Evolutionary conservation across 768 basidiomycete genomes (phyloP), one percentile per base, ranked within the genome.

Genomic region (Hydnum rufescens): DNA sequence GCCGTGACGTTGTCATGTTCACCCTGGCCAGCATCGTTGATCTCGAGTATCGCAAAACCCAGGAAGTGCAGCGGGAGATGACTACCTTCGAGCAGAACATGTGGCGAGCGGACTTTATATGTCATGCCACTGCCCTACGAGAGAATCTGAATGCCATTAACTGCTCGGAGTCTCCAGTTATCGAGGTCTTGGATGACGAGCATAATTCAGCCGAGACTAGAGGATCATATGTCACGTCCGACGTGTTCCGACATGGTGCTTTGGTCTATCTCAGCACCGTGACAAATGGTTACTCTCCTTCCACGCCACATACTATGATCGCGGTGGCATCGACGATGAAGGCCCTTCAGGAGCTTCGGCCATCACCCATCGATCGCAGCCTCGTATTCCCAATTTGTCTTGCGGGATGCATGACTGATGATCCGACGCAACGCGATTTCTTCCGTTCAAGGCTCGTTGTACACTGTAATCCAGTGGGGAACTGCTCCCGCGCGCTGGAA

Each of bases 301-400:
- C 36, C 36, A 22, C 22, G 36, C 36, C 36, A 13, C 44, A 1
- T 8, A 47, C 44, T 13, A 25, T 8, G 8, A 16, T 18, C 49
- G 82, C 75, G 59, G 79, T 86, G 25, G 73, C 77, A 47, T n/a
- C n/a, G n/a, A 83, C 86, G 57, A 66, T 62, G 52, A 64, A 68
- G 32, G 74, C 73, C 4, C 75, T 81, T 28, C 71, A 73, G 28
- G 62, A 60, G 39, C 71, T 83, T 47, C 66, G 74, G 50, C 72
- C 72, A 42, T 65, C 68, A 28, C 34, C 22, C 13, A 64, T 75
- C 36, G 84, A 88, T 62, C 74, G 80, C 53, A 70, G 74, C 5
- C 64, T 85, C 42, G 68, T 82, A n/a, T 80, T 85, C 64, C 84
- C 84, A 29, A 72, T 83, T 52, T 79, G 76, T 61, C 67, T 88